Evolutionary conservation across 1,284 basidiomycete species (phyloP), one percentile per base, ranked within the genome.

Genomic region (Ganoderma meredithae): DNA sequence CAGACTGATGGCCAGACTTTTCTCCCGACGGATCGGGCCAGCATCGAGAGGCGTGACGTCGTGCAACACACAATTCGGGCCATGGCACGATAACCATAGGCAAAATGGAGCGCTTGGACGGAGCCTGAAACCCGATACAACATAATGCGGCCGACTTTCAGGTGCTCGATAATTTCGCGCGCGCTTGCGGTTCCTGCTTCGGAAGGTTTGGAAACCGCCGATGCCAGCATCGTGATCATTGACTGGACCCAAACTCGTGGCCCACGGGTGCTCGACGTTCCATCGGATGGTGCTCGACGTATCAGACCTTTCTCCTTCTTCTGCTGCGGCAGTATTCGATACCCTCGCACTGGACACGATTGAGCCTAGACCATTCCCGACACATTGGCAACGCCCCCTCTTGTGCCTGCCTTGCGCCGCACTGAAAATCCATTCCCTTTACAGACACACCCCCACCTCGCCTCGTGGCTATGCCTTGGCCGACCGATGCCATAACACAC

Each of bases 71-170:
- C 55, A 39, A 39, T n/a, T n/a, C 33, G 31, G 55, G 33, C n/a
- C 19, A 33, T 58, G 55, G 55, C 33, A 39, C 55, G 55, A 58
- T 58, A 58, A 58, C 55, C 55, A 58, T 58, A 58, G 13, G 19
- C 22, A 58, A 39, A 9, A 22, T 7, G 55, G 55, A 13, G 33
- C 55, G 55, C 55, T 58, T 31, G 31, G 19, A n/a, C 36, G 10
- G 39, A 22, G 17, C 33, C 55, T 33, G 19, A 39, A n/a, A n/a
- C 55, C 19, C 5, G 31, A 33, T 39, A 39, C 33, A 19, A 39
- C 31, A 58, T 15, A 15, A 22, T 39, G 6, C 19, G 33, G 55
- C 19, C 33, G 33, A 27, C 33, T 19, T 13, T 53, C 12, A 15
- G 12, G 22, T 25, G 27, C 7, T 10, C n/a, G 33, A 49, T 4